These are phyloP conservation scores for Neodidymelliopsis sp. DNA, from an alignment of 2,329 filamentous ascomycete genomes.

Conservation along the genomic window DNA sequence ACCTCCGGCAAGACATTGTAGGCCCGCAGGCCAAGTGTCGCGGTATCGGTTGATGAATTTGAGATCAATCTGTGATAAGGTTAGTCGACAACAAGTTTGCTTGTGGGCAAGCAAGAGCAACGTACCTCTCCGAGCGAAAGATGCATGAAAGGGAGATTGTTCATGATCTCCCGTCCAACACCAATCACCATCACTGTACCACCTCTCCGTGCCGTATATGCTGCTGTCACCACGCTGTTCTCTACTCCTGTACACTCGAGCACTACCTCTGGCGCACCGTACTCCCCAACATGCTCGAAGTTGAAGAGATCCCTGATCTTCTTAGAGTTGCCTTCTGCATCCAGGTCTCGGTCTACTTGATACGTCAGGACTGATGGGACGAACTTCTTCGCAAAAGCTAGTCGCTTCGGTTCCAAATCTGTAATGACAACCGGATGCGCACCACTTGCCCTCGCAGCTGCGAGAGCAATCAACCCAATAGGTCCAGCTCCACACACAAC, in stretches of 20 bases:
- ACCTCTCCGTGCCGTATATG: constrained; percentile 64
- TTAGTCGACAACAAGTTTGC: neutral
- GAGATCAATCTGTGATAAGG: constrained; percentile 63
- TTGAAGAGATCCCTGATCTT: constrained; percentile 64
- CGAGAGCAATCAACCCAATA: constrained; percentile 69
- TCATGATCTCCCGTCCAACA: constrained; percentile 67
- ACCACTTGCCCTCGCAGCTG: constrained; percentile 67
- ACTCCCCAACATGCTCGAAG: constrained; percentile 54
- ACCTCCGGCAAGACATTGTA: constrained; percentile 65
- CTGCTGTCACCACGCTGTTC: constrained; percentile 67
- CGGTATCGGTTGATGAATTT: constrained; percentile 75
- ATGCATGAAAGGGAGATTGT: constrained; percentile 73
- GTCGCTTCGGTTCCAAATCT: constrained; percentile 64
- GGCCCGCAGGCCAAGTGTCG: constrained; percentile 73
- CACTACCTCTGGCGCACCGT: constrained; percentile 64
- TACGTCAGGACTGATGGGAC: constrained; percentile 64
- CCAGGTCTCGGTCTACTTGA: constrained; percentile 57
- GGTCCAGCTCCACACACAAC: constrained; percentile 66
- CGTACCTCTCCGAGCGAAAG: constrained; percentile 65
- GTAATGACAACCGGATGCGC: constrained; percentile 71
- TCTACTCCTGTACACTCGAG: constrained; percentile 73
- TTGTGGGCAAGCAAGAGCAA: neutral
- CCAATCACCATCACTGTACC: constrained; percentile 71
- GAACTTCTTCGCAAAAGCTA: constrained; percentile 66
- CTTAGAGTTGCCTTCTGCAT: constrained; percentile 59